phyloP scores from a whole-genome alignment of 176 grass and related monocot genomes.

The Microstegium vimineum region DNA sequence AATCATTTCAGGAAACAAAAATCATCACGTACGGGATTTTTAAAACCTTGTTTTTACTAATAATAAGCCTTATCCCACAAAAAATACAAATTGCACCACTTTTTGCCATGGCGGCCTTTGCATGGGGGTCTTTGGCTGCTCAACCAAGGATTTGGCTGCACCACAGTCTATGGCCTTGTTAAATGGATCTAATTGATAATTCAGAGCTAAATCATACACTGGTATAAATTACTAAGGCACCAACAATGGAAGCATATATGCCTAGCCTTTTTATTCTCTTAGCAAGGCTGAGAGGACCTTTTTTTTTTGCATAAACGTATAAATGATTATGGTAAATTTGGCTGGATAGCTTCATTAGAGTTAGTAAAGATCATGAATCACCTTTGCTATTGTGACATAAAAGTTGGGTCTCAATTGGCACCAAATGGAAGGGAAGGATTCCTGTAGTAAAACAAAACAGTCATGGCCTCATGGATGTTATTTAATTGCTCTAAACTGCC shows the following conservation, averaged over 20 bases:
- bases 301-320: neutral
- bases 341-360: neutral
- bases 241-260: neutral
- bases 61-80: neutral
- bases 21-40: neutral
- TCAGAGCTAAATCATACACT: neutral
- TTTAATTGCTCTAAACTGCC: neutral
- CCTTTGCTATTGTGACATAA: neutral
- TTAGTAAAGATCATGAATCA: neutral
- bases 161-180: neutral
- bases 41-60: neutral
- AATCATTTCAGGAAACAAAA: conserved; percentile 4
- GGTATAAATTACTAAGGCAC: neutral
- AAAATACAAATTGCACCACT: neutral
- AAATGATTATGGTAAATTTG: neutral
- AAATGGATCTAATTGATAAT: neutral
- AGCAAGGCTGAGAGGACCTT: neutral
- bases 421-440: neutral
- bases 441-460: neutral
- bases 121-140: neutral
- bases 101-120: neutral
- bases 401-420: neutral
- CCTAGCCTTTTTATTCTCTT: neutral
- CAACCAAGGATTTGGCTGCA: neutral
- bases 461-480: neutral